These are phyloP conservation scores for Candida albicans DNA, from an alignment of 1,139 yeast genomes.

Conservation along the genomic window DNA sequence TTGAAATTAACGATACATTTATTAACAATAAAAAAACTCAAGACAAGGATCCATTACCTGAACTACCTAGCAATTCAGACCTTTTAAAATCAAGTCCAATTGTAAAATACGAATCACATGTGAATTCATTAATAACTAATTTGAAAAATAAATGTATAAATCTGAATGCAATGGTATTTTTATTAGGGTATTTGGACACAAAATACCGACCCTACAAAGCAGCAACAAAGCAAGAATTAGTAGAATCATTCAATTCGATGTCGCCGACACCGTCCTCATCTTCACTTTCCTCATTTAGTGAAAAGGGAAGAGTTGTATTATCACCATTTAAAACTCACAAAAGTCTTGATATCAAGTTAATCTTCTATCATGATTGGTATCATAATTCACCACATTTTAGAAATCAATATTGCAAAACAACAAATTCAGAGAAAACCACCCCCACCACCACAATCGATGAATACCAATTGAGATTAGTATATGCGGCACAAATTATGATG, in stretches of 20 bases:
- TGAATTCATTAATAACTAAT: conserved; percentile 25
- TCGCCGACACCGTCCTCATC: neutral
- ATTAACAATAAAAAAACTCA: conserved; percentile 16
- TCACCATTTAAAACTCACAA: conserved; percentile 16
- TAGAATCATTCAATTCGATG: neutral
- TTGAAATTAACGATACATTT: conserved; percentile 25
- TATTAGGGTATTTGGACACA: conserved; percentile 36
- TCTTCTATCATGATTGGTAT: conserved; percentile 42
- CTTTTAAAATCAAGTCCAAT: conserved; percentile 34
- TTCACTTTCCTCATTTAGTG: conserved; percentile 7
- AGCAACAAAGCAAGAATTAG: conserved; percentile 1
- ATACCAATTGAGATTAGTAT: conserved; percentile 20
- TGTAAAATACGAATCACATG: conserved; percentile 33
- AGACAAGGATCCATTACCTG: conserved; percentile 21
- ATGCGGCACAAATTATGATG: conserved; percentile 22
- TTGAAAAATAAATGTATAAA: conserved; percentile 26
- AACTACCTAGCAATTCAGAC: conserved; percentile 33
- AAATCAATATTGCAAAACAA: conserved; percentile 4
- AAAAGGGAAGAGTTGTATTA: conserved; percentile 22
- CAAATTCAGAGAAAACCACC: neutral
- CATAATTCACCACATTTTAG: conserved; percentile 27
- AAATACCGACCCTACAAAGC: conserved; percentile 20
- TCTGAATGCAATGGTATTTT: conserved; percentile 27
- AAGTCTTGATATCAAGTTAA: conserved; percentile 22
- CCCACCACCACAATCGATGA: conserved; percentile 9